A percentile compares a stretch with the other conserved stretches of the same genome.
These are phyloP conservation scores for Fusarium camptoceras DNA, from an alignment of 2,329 filamentous ascomycete species.

Conservation along the genomic window DNA sequence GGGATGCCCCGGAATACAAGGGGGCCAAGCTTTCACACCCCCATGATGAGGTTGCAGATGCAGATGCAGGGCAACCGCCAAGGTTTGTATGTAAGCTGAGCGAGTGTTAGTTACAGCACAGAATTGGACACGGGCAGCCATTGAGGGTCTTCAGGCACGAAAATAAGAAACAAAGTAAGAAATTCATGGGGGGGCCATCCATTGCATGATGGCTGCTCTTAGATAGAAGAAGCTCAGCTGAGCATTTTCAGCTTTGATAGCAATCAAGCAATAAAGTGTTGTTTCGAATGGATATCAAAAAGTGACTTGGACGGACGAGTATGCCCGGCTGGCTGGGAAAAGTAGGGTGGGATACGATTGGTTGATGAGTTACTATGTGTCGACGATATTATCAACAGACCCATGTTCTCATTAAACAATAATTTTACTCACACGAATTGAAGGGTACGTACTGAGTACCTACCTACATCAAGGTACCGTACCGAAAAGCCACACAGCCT, in stretches of 20 bases:
- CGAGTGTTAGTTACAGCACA: background rate
- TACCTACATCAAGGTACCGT: background rate
- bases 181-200: background rate
- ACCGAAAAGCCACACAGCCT: conserved; percentile 17
- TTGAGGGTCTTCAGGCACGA: background rate
- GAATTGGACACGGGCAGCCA: background rate
- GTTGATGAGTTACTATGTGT: conserved; percentile 18
- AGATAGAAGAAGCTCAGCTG: background rate
- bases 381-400: conserved; percentile 35
- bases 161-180: background rate
- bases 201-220: background rate
- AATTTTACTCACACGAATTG: conserved; percentile 41
- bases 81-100: conserved; percentile 23
- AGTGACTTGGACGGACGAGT: background rate
- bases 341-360: conserved; percentile 5
- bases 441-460: conserved; percentile 14
- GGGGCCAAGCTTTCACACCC: conserved; percentile 15
- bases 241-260: background rate
- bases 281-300: background rate
- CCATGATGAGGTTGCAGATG: conserved; percentile 5
- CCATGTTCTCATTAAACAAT: conserved; percentile 40
- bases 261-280: background rate
- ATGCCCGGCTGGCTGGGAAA: background rate
- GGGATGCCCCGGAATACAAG: conserved; percentile 36
- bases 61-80: conserved; percentile 23